Base-by-base conservation (phyloP, 208 protist genomes). In the Vickermania spadyakhi region DNA sequence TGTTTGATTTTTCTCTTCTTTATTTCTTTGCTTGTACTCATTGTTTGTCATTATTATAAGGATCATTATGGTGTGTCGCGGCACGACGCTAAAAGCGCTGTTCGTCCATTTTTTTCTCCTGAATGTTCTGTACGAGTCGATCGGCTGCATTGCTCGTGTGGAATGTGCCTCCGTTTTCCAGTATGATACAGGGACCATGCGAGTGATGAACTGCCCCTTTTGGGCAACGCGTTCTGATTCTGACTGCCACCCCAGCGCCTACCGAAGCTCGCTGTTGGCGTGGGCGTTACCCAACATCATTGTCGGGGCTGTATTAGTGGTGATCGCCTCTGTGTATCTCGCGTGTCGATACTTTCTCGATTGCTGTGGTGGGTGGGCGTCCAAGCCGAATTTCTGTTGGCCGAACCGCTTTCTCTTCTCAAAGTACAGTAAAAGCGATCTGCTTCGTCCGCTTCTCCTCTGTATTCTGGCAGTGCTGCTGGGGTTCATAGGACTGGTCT, bases 291-390 rank as follows among this genome's bases (percentile, higher is more conserved):
- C 75, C 22, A 52, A 52, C 2, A 42, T 65, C 23, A 21, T 72
- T 45, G 64, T 68, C 5, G 68, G 66, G 5, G 53, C 30, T 52
- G 1, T 71, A 21, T 28, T 77, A 0, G 31, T 56, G 1, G 25
- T 81, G 1, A 31, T 45, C 28, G 29, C 66, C 3, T 2, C 62
- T 1, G 7, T 77, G 0, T 82, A 82, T 60, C 64, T 75, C 62
- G 31, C 70, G 4, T 11, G 57, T 26, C 75, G 75, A 21, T 82
- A 82, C 41, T 23, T 68, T 27, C 79, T 58, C 31, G 61, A 79
- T 52, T 77, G 79, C 51, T 86, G 79, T 60, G 72, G 79, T n/a
- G 75, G 75, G 0, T 59, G 69, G 3, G 49, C 58, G 4, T 74
- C 75, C 53, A 54, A 29, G 18, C 68, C 72, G 25, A 79, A 79